Percentiles rank a stretch among this genome's conserved stretches.
phyloP scores from a whole-genome alignment of 2,329 filamentous ascomycete genomes.

The Paraconiothyrium sp. region DNA sequence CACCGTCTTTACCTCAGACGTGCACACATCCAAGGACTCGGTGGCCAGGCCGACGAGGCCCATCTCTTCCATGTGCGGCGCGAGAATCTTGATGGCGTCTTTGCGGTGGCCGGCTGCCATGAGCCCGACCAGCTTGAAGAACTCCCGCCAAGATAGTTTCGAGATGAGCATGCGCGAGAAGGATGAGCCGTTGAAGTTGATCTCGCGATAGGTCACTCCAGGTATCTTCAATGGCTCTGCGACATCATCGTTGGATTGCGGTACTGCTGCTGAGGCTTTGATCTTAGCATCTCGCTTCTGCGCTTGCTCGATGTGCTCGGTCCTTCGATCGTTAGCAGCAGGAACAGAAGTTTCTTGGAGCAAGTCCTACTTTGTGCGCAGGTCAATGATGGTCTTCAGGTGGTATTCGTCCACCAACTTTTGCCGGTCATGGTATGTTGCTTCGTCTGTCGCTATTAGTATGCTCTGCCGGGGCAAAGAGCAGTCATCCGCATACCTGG shows the following conservation, averaged over 20 bases:
- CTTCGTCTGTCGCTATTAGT: conserved; percentile 66
- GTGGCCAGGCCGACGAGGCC: conserved; percentile 76
- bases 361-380: conserved; percentile 73
- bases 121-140: conserved; percentile 69
- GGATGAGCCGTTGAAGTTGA: conserved; percentile 77
- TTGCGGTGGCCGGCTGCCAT: conserved; percentile 73
- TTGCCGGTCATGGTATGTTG: conserved; percentile 70
- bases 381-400: conserved; percentile 78
- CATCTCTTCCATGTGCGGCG: conserved; percentile 73
- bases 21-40: conserved; percentile 75
- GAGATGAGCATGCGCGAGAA: conserved; percentile 75
- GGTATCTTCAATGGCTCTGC: conserved; percentile 69
- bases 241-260: conserved; percentile 60
- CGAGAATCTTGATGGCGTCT: conserved; percentile 75
- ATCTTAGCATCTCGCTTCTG: conserved; percentile 66
- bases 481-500: conserved; percentile 35
- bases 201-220: conserved; percentile 69
- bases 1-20: conserved; percentile 66
- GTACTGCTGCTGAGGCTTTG: conserved; percentile 55
- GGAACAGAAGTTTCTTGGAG: not conserved
- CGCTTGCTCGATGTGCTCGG: conserved; percentile 75
- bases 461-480: not conserved
- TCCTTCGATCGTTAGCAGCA: conserved; percentile 58
- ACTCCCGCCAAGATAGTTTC: conserved; percentile 73
- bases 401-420: conserved; percentile 68